Base-by-base conservation (phyloP, 2,329 filamentous ascomycete genomes). In the Epichloe elymi region DNA sequence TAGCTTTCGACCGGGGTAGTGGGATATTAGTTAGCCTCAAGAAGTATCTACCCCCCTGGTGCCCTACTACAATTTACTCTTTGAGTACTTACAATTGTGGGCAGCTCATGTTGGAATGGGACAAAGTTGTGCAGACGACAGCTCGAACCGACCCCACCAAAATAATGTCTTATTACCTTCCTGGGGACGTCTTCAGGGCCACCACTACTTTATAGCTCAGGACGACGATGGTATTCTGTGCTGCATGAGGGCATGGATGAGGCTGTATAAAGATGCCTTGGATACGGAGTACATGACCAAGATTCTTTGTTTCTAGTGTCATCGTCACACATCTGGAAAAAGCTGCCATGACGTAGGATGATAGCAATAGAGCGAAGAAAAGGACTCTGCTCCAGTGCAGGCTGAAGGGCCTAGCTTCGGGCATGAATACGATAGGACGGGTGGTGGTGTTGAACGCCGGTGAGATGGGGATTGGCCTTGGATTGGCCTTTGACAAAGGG, bases 111-210 rank as follows among this genome's bases (percentile, higher is more conserved):
- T 39, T 40, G 20, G 11, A 20, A 51, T 10, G 23, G 23, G 45
- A 43, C 33, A 19, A 40, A 17, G 36, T 17, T 47, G 38, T 23
- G 38, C 49, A n/a, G 44, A 44, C 26, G 26, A 26, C 26, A 26
- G 7, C 26, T 26, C 26, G 26, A 26, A 8, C 7, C 26, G 7
- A 26, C 26, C 39, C 38, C 38, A 49, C 46, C 37, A 20, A 43
- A n/a, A 38, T 19, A 19, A 19, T 51, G 50, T 51, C 50, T 51
- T 44, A 44, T 51, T 51, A 44, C 40, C 33, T 36, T 15, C 10
- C 5, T 20, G n/a, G 26, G 38, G 6, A 30, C 26, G 0, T 6
- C 23, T 8, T 30, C 26, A 30, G 26, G 23, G 20, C 23, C 10
- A 30, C 23, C 10, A 30, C 23, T 17, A 12, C 41, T 23, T 17